Evolutionary conservation across 805 yeast species (phyloP).

Genomic region (Phaffomyces thermotolerans): DNA sequence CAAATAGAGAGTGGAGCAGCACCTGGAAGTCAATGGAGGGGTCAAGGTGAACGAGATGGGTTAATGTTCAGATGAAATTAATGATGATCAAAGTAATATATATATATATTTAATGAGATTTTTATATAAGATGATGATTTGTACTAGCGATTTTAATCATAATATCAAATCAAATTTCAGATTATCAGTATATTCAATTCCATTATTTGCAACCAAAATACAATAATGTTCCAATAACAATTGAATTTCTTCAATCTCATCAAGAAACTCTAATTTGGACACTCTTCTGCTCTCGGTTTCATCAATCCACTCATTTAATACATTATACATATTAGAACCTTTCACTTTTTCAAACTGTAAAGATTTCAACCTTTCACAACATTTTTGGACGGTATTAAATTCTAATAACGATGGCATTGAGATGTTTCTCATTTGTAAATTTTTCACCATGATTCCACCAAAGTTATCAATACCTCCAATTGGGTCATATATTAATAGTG

Average conservation of each 20-base stretch:
- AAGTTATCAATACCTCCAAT: constrained; percentile 46
- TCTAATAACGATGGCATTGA: constrained; percentile 33
- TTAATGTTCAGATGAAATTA: constrained; percentile 48
- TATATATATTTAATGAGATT: too few relatives aligned
- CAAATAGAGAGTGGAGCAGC: constrained; percentile 58
- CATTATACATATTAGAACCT: constrained; percentile 28
- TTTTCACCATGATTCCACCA: constrained; percentile 48
- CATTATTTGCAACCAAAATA: constrained; percentile 26
- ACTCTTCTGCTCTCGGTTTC: constrained; percentile 34
- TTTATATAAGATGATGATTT: too few relatives aligned
- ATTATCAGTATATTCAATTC: constrained; percentile 16
- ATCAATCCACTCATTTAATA: constrained; percentile 27
- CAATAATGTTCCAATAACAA: constrained; percentile 49
- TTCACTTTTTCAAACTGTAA: constrained; percentile 12
- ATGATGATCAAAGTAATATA: constrained; percentile 29
- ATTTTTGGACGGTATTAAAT: constrained; percentile 30
- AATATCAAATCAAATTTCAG: constrained; percentile 3
- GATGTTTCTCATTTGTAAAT: constrained; percentile 38
- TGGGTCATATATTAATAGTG: constrained; percentile 47
- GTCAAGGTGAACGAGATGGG: constrained; percentile 68
- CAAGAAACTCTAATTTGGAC: constrained; percentile 43
- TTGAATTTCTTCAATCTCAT: constrained; percentile 51
- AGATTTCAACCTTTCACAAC: constrained; percentile 10
- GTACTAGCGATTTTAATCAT: neutral
- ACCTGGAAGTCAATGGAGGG: constrained; percentile 59